Evolutionary conservation across 371 early-diverging fungal genomes (phyloP).

Genomic region (Mortierella sp.): DNA sequence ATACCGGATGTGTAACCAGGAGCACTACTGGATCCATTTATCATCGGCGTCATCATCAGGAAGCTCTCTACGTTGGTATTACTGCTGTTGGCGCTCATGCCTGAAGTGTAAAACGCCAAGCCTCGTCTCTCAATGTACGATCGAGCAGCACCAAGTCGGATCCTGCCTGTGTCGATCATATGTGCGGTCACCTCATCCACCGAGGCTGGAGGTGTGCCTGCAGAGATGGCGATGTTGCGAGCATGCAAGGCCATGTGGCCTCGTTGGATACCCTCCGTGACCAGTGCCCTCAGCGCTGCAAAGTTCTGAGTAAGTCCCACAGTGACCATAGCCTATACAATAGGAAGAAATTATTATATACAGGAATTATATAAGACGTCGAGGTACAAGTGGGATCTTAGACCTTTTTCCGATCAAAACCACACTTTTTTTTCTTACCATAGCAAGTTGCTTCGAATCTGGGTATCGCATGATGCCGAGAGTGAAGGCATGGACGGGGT

Average conservation of each 20-base stretch:
- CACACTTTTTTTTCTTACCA: slow-evolving; percentile 48
- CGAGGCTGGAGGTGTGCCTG: slow-evolving; percentile 71
- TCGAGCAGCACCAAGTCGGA: slow-evolving; percentile 63
- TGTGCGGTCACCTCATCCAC: slow-evolving; percentile 69
- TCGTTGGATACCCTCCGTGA: slow-evolving; percentile 77
- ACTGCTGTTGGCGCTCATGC: slow-evolving; percentile 15
- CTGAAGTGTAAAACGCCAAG: slow-evolving; percentile 19
- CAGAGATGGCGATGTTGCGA: slow-evolving; percentile 75
- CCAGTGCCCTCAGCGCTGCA: slow-evolving; percentile 76
- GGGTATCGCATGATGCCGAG: slow-evolving; percentile 72
- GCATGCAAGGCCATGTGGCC: slow-evolving; percentile 79
- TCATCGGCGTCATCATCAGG: background rate
- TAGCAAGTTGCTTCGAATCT: slow-evolving; percentile 65
- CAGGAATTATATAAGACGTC: background rate
- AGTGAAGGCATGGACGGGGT: slow-evolving; percentile 70
- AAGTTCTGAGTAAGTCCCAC: slow-evolving; percentile 80
- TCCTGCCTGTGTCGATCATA: slow-evolving; percentile 72
- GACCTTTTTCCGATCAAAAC: background rate
- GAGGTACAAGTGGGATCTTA: background rate
- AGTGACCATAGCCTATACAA: slow-evolving; percentile 61
- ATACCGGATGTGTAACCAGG: background rate
- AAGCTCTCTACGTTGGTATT: slow-evolving; percentile 8
- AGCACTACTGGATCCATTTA: background rate
- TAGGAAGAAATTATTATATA: background rate
- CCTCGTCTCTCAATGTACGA: slow-evolving; percentile 60